Evolutionary conservation across 208 protist species (phyloP).

Genomic region (Leishmania tarentolae): DNA sequence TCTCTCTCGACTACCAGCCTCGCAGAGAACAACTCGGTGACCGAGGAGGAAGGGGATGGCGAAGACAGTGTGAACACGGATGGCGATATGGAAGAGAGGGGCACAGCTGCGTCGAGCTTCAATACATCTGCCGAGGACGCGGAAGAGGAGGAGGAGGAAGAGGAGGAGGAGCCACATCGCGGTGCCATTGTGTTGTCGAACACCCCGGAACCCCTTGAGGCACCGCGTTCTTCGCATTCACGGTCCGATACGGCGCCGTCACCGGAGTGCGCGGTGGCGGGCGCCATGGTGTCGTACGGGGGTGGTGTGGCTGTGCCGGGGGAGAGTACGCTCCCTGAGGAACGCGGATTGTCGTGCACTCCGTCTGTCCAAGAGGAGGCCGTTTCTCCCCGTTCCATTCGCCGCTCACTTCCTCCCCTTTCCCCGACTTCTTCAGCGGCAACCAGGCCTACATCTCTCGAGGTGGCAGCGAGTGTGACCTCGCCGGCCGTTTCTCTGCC

Average conservation of each 20-base stretch:
- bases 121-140: neutral
- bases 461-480: neutral
- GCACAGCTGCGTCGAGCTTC: neutral
- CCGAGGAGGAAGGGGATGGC: slow-evolving; percentile 8
- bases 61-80: neutral
- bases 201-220: neutral
- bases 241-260: neutral
- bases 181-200: slow-evolving; percentile 18
- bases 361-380: neutral
- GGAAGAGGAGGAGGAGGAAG: neutral
- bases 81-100: slow-evolving; percentile 9
- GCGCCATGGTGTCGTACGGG: neutral
- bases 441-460: neutral
- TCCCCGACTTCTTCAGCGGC: neutral
- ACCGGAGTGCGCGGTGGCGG: neutral
- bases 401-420: neutral
- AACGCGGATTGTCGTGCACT: neutral
- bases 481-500: neutral
- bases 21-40: neutral
- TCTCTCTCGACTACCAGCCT: neutral
- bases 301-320: neutral
- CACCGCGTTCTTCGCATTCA: neutral
- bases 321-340: neutral
- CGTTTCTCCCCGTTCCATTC: neutral
- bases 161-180: slow-evolving; percentile 16